Evolutionary conservation across 2,329 filamentous ascomycete species (phyloP), one percentile per base, ranked within the genome.

Genomic region (Aspergillus sp.): DNA sequence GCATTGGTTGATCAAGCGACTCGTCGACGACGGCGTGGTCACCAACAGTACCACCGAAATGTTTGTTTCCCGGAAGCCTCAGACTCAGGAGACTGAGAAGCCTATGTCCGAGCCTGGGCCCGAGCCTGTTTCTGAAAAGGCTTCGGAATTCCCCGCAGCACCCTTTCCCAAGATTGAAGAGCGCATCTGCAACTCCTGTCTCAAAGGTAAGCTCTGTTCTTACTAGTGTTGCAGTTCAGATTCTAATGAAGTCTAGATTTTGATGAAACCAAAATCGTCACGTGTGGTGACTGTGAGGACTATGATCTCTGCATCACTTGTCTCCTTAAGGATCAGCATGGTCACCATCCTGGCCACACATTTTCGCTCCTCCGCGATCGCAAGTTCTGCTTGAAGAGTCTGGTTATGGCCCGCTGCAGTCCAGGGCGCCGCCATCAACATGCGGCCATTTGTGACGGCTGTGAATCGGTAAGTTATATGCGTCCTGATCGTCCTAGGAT

Each of bases 1-100:
- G 50, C 93, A 98, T 71, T 96, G 90, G 90, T 76, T 98, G 68
- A 91, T 97, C 66, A 96, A 95, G 79, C 85, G 93, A 46, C 82
- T 81, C 50, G 81, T 95, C 49, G 77, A 84, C 58, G 78, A 90
- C 46, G 91, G 90, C 40, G 76, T 81, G 51, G 83, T 96, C 44
- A 79, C 88, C 53, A 88, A 82, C 68, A 96, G 90, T 75, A 88
- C 81, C 19, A 96, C 90, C 1, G 88, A 95, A 69, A 86, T 78
- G 26, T 76, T 95, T 46, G 74, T 80, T 32, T 83, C 86, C 43
- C 89, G 85, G 70, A 61, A 60, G 41, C 58, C 68, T 26, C 74
- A 73, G 58, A 42, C 57, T 35, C 56, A 62, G 46, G 49, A 54
- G 33, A 43, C 54, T 27, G 36, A 49, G 35, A 51, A 44, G 53